A percentile compares a stretch with the other conserved stretches of the same genome.
Evolutionary conservation across 768 basidiomycete genomes (phyloP).

Genomic region (Suillus discolor): DNA sequence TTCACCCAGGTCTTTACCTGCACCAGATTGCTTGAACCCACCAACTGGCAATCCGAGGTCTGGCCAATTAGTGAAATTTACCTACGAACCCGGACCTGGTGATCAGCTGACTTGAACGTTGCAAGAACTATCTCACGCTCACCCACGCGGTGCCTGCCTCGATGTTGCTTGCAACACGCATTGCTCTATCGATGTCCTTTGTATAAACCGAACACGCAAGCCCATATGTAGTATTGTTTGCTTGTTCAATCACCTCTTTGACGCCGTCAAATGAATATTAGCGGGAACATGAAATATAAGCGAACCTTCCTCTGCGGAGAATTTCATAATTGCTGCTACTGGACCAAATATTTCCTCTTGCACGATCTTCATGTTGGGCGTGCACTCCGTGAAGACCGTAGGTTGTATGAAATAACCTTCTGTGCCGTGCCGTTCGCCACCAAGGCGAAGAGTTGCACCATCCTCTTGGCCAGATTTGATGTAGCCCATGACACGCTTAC

Average conservation of each 20-base stretch:
- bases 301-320: conserved; percentile 56
- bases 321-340: conserved; percentile 74
- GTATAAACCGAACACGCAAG: conserved; percentile 89
- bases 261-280: neutral
- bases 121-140: conserved; percentile 11
- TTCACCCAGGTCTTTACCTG: conserved; percentile 79
- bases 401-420: conserved; percentile 75
- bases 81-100: conserved; percentile 65
- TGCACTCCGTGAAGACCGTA: conserved; percentile 72
- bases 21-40: conserved; percentile 83
- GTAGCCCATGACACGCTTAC: conserved; percentile 81
- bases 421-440: conserved; percentile 60
- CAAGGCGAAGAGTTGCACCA: conserved; percentile 69
- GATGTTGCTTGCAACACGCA: conserved; percentile 70
- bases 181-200: conserved; percentile 71
- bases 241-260: conserved; percentile 61
- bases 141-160: conserved; percentile 85
- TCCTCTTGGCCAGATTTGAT: conserved; percentile 73
- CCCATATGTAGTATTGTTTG: conserved; percentile 88
- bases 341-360: conserved; percentile 82
- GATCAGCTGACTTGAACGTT: conserved; percentile 12
- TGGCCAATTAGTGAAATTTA: conserved; percentile 47
- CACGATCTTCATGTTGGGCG: conserved; percentile 73
- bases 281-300: neutral
- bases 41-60: conserved; percentile 67